Conservation (phyloP, 2,329 filamentous ascomycete genomes). For the Didymella arachidicola region DNA sequence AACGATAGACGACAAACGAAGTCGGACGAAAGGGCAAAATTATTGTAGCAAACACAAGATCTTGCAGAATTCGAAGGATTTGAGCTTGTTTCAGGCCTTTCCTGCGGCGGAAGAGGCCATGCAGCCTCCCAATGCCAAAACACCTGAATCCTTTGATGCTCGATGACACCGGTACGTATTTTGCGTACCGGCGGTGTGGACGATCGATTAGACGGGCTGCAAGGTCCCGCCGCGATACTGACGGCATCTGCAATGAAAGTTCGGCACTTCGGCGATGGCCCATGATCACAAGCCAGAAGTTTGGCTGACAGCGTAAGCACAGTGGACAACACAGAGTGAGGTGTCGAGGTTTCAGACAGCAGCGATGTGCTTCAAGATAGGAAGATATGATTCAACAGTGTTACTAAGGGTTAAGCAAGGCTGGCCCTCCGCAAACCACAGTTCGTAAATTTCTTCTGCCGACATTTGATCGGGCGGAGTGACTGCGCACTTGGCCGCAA, state of each 20-base stretch:
- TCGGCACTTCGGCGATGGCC: conserved; percentile 17
- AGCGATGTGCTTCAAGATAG: conserved; percentile 1
- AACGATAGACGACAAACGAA: too few relatives aligned
- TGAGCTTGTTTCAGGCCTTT: too few relatives aligned
- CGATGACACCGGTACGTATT: too few relatives aligned
- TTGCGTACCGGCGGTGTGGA: not conserved
- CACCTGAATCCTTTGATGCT: too few relatives aligned
- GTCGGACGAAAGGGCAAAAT: too few relatives aligned
- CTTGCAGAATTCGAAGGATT: too few relatives aligned
- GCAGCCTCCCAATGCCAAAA: too few relatives aligned
- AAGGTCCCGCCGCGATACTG: conserved; percentile 10
- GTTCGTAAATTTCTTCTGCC: conserved; percentile 18
- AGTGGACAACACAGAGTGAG: not conserved
- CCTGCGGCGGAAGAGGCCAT: too few relatives aligned
- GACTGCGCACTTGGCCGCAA: conserved; percentile 13
- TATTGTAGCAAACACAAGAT: too few relatives aligned
- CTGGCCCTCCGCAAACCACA: conserved; percentile 11
- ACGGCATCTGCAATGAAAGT: not conserved
- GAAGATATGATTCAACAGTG: not conserved
- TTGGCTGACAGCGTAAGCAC: not conserved
- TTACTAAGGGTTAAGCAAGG: conserved; percentile 4
- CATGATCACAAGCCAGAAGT: conserved; percentile 9
- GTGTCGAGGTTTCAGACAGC: conserved; percentile 1
- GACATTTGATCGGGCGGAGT: conserved; percentile 5
- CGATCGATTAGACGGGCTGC: conserved; percentile 7